These are phyloP conservation scores for rapeseed (Brassica napus) DNA, from an alignment of 345 rosid genomes.

Conservation along the genomic window DNA sequence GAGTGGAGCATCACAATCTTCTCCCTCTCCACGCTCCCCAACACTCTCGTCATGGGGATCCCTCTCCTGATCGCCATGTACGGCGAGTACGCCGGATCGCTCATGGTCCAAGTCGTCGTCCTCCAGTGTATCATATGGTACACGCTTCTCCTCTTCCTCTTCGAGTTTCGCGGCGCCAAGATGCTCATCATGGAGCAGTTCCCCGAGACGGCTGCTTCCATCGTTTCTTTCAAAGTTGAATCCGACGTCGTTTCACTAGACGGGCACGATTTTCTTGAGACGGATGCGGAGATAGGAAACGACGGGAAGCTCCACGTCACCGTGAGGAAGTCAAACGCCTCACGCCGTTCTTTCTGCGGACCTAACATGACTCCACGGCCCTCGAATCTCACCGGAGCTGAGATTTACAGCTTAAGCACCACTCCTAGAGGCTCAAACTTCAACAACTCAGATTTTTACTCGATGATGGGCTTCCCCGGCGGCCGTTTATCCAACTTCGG, in stretches of 20 bases:
- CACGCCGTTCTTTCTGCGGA: constrained; percentile 59
- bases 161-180: constrained; percentile 95
- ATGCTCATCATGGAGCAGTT: constrained; percentile 93
- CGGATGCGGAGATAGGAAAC: constrained; percentile 80
- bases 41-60: constrained; percentile 96
- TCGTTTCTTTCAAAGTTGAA: constrained; percentile 85
- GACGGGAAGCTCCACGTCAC: constrained; percentile 93
- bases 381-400: constrained; percentile 89
- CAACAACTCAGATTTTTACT: constrained; percentile 82
- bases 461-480: constrained; percentile 86
- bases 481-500: constrained; percentile 82
- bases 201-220: constrained; percentile 90
- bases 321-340: constrained; percentile 86
- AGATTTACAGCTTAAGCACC: constrained; percentile 87
- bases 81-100: constrained; percentile 66
- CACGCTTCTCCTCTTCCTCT: constrained; percentile 82
- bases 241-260: constrained; percentile 90
- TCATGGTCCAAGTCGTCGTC: constrained; percentile 94
- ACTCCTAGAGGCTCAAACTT: constrained; percentile 95
- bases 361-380: constrained; percentile 83
- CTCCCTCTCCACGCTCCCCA: constrained; percentile 87
- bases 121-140: constrained; percentile 98
- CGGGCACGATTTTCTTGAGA: constrained; percentile 72
- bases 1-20: constrained; percentile 97
- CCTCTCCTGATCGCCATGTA: constrained; percentile 97